A percentile compares a stretch with the other conserved stretches of the same genome.
Conservation (phyloP, 2,329 filamentous ascomycete genomes). For the Colletotrichum sp. region DNA sequence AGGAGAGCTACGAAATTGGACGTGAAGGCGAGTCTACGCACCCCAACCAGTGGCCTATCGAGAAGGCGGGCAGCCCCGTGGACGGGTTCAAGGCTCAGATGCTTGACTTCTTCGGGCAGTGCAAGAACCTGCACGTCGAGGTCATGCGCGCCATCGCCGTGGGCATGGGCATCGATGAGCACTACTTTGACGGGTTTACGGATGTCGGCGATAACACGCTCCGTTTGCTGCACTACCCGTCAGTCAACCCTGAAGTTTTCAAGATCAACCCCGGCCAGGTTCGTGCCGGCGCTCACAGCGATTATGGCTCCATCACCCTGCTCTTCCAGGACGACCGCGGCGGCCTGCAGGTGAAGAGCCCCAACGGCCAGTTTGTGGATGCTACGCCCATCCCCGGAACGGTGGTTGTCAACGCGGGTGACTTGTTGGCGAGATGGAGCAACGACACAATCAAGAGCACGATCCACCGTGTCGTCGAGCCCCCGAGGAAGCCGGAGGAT, state of each 20-base stretch:
- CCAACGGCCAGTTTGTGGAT: constrained; percentile 79
- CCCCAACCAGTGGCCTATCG: constrained; percentile 79
- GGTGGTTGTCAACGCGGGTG: constrained; percentile 88
- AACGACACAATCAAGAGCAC: constrained; percentile 93
- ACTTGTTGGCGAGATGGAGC: constrained; percentile 85
- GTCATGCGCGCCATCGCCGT: constrained; percentile 86
- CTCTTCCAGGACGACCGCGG: constrained; percentile 65
- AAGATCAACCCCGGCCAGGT: constrained; percentile 71
- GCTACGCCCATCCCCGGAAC: constrained; percentile 82
- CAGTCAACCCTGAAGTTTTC: constrained; percentile 70
- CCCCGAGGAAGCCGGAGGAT: constrained; percentile 62
- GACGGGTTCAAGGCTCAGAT: constrained; percentile 73
- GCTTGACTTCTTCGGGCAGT: constrained; percentile 75
- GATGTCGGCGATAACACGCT: constrained; percentile 74
- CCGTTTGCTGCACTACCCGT: constrained; percentile 78
- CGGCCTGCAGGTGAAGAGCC: constrained; percentile 67
- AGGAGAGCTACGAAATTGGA: constrained; percentile 71
- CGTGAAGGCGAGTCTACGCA: constrained; percentile 61
- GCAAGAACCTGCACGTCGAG: constrained; percentile 75
- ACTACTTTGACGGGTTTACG: constrained; percentile 79
- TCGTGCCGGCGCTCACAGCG: constrained; percentile 78
- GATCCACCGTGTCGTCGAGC: constrained; percentile 88
- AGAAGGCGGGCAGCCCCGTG: constrained; percentile 52
- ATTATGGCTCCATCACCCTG: constrained; percentile 66
- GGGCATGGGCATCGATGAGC: constrained; percentile 74